Evolutionary conservation across 176 grass and related monocot species (phyloP).

Genomic region (Rhynchospora pubera): DNA sequence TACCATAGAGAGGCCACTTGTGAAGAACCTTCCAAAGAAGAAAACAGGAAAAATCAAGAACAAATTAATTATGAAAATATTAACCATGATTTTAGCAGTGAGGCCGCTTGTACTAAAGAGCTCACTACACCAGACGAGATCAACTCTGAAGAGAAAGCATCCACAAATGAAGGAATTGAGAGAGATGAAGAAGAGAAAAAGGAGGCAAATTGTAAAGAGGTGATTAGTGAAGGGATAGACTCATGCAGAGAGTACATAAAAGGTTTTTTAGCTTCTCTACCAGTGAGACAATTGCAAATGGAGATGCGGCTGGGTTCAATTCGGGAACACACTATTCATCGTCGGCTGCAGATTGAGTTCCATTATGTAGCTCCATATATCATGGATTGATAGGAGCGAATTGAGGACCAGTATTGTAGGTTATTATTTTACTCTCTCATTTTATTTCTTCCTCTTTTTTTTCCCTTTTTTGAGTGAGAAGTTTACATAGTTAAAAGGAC

Average conservation of each 20-base stretch:
- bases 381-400: not conserved
- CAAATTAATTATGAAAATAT: not conserved
- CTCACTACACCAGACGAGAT: slow-evolving; percentile 27
- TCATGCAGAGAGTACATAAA: slow-evolving; percentile 91
- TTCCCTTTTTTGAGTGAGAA: not conserved
- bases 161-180: slow-evolving; percentile 38
- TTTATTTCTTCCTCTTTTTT: no score
- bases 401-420: not conserved
- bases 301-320: slow-evolving; percentile 53
- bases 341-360: slow-evolving; percentile 80
- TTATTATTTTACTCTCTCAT: not conserved
- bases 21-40: not conserved
- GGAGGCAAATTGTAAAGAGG: slow-evolving; percentile 21
- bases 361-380: slow-evolving; percentile 39
- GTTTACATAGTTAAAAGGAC: not conserved
- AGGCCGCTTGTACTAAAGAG: not conserved
- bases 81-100: not conserved
- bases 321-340: slow-evolving; percentile 43
- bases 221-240: slow-evolving; percentile 36
- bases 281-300: slow-evolving; percentile 53
- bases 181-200: slow-evolving; percentile 31
- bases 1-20: not conserved
- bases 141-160: slow-evolving; percentile 20
- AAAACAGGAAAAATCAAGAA: not conserved
- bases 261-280: slow-evolving; percentile 76